Percentiles rank a stretch among this genome's conserved stretches.
phyloP scores from a whole-genome alignment of 2,329 filamentous ascomycete genomes.

The Chrysoporthe austroafricana region DNA sequence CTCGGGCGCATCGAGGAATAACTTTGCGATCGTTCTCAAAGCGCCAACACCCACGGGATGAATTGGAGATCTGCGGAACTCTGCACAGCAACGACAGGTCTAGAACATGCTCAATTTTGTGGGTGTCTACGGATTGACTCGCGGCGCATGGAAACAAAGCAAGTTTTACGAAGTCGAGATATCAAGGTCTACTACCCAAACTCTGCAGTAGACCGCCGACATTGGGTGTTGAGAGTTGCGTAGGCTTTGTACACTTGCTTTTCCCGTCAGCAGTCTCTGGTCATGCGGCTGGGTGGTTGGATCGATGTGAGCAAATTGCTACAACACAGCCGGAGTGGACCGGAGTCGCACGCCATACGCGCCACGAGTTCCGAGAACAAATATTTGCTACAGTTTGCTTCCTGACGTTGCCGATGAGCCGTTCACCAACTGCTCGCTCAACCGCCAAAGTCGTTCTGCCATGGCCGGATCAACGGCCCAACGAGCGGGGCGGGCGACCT shows the following conservation, averaged over 20 bases:
- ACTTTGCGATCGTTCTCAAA: slow-evolving; percentile 79
- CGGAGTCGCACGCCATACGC: slow-evolving; percentile 11
- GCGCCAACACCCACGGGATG: slow-evolving; percentile 23
- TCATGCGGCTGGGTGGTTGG: background rate
- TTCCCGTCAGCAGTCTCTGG: background rate
- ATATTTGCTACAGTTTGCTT: slow-evolving; percentile 18
- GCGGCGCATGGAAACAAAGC: background rate
- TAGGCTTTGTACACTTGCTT: background rate
- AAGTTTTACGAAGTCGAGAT: background rate
- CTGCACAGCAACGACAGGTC: background rate
- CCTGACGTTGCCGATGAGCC: background rate
- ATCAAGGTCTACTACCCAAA: background rate
- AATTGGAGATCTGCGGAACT: background rate
- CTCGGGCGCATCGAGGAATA: slow-evolving; percentile 78
- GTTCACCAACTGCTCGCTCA: slow-evolving; percentile 23
- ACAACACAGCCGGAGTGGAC: slow-evolving; percentile 16
- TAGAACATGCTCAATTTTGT: background rate
- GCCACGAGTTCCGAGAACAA: slow-evolving; percentile 17
- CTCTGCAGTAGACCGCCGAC: background rate
- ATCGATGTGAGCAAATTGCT: slow-evolving; percentile 4
- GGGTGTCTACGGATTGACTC: background rate
- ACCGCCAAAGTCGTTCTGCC: slow-evolving; percentile 20
- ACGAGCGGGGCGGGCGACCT: slow-evolving; percentile 9
- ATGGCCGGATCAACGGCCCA: slow-evolving; percentile 5
- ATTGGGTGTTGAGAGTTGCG: slow-evolving; percentile 2